Conservation (phyloP, 352 stramenopile genomes). For the Aphanomyces stellatus region DNA sequence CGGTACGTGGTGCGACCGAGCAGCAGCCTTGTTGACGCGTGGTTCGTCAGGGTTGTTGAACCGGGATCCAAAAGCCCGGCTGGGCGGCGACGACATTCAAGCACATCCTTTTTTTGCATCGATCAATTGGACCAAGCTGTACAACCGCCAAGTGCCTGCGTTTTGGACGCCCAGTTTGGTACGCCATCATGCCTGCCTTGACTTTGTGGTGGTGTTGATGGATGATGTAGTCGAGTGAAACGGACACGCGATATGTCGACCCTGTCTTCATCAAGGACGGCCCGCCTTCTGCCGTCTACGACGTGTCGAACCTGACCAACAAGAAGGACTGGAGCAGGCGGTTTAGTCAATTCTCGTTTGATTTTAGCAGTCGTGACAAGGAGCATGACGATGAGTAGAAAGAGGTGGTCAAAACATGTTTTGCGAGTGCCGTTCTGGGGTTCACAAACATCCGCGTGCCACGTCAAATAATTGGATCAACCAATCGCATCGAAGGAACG, state of each 20-base stretch:
- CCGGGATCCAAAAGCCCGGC: slow-evolving; percentile 18
- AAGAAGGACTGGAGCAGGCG: slow-evolving; percentile 70
- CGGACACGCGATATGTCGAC: slow-evolving; percentile 83
- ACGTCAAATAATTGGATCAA: too few relatives aligned
- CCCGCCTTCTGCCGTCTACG: slow-evolving; percentile 67
- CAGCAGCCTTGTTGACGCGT: neutral
- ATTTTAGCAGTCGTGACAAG: slow-evolving; percentile 50
- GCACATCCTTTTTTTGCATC: slow-evolving; percentile 53
- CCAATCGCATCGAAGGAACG: too few relatives aligned
- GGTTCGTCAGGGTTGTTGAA: slow-evolving; percentile 1
- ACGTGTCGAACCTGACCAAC: slow-evolving; percentile 41
- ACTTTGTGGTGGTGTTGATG: neutral
- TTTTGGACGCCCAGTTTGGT: slow-evolving; percentile 74
- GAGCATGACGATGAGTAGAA: too few relatives aligned
- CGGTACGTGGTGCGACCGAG: slow-evolving; percentile 21
- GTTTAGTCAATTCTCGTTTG: slow-evolving; percentile 88
- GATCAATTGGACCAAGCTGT: slow-evolving; percentile 70
- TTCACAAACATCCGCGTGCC: too few relatives aligned
- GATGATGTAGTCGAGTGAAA: slow-evolving; percentile 45
- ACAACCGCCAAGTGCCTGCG: slow-evolving; percentile 59
- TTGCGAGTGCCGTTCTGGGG: too few relatives aligned
- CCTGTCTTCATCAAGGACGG: slow-evolving; percentile 83
- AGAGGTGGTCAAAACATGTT: too few relatives aligned
- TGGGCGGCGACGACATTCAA: slow-evolving; percentile 65
- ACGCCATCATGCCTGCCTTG: neutral